These are phyloP conservation scores for Leccinum aurantiacum DNA, from an alignment of 768 basidiomycete genomes.

Conservation along the genomic window DNA sequence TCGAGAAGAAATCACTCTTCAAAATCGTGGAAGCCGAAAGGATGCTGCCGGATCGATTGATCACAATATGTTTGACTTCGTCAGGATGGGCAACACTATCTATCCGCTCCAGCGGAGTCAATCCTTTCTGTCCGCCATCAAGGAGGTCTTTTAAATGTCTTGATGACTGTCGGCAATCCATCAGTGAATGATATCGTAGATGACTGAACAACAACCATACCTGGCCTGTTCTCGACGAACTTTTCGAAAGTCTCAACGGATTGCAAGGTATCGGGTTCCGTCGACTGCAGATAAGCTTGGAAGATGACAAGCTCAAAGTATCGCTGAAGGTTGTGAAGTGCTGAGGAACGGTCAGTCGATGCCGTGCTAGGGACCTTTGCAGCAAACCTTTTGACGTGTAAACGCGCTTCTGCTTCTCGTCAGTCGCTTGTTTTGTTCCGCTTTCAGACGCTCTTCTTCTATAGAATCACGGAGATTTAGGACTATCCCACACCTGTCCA, in stretches of 20 bases:
- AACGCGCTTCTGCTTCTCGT: constrained; percentile 64
- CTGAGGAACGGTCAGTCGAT: constrained; percentile 36
- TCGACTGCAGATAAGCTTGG: constrained; percentile 85
- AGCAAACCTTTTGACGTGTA: constrained; percentile 69
- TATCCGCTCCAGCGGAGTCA: constrained; percentile 80
- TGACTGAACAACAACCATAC: constrained; percentile 38
- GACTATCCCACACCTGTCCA: constrained; percentile 82
- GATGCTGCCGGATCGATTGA: constrained; percentile 80
- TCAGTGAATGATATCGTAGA: background rate
- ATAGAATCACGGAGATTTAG: constrained; percentile 88
- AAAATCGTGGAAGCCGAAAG: constrained; percentile 90
- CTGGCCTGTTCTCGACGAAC: constrained; percentile 83
- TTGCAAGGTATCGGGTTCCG: constrained; percentile 73
- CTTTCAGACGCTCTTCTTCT: constrained; percentile 73
- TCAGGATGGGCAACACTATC: constrained; percentile 82
- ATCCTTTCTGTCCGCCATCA: constrained; percentile 69
- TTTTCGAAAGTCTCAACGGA: constrained; percentile 76
- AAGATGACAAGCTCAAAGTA: constrained; percentile 88
- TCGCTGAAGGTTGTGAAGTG: constrained; percentile 75
- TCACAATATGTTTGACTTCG: constrained; percentile 85
- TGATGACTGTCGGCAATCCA: constrained; percentile 63
- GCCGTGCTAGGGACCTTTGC: background rate
- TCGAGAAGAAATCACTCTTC: constrained; percentile 93
- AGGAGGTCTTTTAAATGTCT: constrained; percentile 91
- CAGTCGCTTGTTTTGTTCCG: constrained; percentile 77